These are phyloP conservation scores for Phylloporus sp. DNA, from an alignment of 768 basidiomycete genomes.

Conservation along the genomic window DNA sequence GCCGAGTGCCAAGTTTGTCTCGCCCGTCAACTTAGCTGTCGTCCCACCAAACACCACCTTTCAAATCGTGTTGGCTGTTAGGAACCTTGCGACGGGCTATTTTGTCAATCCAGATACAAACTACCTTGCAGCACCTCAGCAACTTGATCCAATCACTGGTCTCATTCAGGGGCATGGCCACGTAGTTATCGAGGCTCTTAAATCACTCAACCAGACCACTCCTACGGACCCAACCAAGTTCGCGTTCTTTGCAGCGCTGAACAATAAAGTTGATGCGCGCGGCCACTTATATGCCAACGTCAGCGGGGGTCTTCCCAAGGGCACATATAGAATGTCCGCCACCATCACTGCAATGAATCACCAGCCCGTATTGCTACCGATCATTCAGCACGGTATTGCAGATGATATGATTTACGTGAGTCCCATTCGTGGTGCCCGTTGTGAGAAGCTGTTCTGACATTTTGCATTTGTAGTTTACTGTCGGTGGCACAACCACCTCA, in stretches of 20 bases:
- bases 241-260: constrained; percentile 56
- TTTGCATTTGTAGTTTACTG: constrained; percentile 22
- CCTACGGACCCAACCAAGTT: constrained; percentile 48
- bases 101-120: constrained; percentile 53
- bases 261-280: constrained; percentile 35
- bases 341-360: constrained; percentile 47
- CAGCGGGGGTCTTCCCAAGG: constrained; percentile 48
- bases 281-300: constrained; percentile 47
- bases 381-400: constrained; percentile 38
- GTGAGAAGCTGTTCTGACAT: constrained; percentile 1
- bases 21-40: constrained; percentile 41
- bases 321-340: constrained; percentile 43
- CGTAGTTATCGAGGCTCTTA: constrained; percentile 52
- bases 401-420: constrained; percentile 41
- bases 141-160: constrained; percentile 41
- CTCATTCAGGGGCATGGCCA: constrained; percentile 59
- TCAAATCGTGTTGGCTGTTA: constrained; percentile 46
- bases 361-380: constrained; percentile 34
- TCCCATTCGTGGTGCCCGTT: neutral
- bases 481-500: constrained; percentile 6
- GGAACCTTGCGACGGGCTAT: constrained; percentile 44
- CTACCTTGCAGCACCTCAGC: constrained; percentile 54
- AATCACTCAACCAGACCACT: constrained; percentile 42
- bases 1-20: constrained; percentile 51
- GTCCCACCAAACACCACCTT: constrained; percentile 46